Percentiles rank a stretch among this genome's conserved stretches.
phyloP scores from a whole-genome alignment of 441 rosid genomes.

The Breynia disticha region DNA sequence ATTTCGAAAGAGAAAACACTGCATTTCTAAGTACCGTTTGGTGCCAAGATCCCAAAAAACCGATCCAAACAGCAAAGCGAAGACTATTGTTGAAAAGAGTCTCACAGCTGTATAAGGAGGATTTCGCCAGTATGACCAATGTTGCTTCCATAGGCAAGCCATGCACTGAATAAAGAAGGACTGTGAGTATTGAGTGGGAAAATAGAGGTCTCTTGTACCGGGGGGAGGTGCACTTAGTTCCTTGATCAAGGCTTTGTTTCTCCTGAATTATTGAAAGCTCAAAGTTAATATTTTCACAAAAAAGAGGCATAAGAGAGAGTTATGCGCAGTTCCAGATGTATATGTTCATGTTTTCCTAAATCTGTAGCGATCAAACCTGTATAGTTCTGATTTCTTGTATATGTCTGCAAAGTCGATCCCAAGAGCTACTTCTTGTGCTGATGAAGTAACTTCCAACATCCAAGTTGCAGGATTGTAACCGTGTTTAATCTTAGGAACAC shows the following conservation, averaged over 20 bases:
- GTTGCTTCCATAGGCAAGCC: conserved; percentile 72
- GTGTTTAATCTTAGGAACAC: conserved; percentile 54
- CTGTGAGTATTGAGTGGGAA: conserved; percentile 44
- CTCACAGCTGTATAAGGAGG: conserved; percentile 63
- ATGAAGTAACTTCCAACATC: conserved; percentile 62
- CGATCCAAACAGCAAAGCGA: conserved; percentile 58
- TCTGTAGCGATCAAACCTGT: conserved; percentile 25
- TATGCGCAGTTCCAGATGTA: too few relatives aligned
- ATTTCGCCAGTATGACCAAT: conserved; percentile 68
- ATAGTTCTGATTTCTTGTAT: conserved; percentile 54
- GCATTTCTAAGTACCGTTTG: conserved; percentile 29
- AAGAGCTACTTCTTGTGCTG: conserved; percentile 42
- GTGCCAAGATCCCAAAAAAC: conserved; percentile 66
- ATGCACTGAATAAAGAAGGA: conserved; percentile 44
- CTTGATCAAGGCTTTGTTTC: conserved; percentile 47
- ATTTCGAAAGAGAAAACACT: too few relatives aligned
- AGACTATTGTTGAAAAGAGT: conserved; percentile 41
- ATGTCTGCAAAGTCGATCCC: conserved; percentile 49
- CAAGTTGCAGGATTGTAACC: conserved; percentile 79
- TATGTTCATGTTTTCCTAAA: too few relatives aligned
- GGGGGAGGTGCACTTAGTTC: conserved; percentile 44
- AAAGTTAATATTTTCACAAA: not conserved
- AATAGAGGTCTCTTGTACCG: conserved; percentile 46
- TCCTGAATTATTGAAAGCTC: conserved; percentile 24
- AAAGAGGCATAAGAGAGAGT: not conserved